phyloP scores from a whole-genome alignment of 2,329 filamentous ascomycete genomes.

The Fonsecaea erecta region DNA sequence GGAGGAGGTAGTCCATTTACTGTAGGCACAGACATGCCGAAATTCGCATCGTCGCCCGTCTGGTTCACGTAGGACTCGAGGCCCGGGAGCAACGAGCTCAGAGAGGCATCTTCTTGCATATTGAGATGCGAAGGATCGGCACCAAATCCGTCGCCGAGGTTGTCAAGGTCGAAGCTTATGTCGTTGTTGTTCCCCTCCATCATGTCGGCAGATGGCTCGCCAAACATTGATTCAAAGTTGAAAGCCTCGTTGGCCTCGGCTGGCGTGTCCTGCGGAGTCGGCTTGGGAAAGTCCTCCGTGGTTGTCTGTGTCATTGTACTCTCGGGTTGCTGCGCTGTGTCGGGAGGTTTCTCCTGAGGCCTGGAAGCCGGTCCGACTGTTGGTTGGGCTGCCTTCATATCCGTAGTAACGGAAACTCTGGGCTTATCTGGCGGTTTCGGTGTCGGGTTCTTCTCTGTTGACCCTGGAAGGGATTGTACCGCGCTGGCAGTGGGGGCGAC shows the following conservation, averaged over 20 bases:
- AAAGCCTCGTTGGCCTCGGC: constrained; percentile 42
- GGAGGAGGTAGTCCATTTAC: constrained; percentile 31
- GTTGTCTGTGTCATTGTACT: constrained; percentile 36
- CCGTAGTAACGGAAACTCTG: constrained; percentile 18
- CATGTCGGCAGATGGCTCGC: constrained; percentile 39
- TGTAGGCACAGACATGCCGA: constrained; percentile 40
- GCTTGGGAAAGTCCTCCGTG: constrained; percentile 32
- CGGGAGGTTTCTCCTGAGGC: constrained; percentile 24
- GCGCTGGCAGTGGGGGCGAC: background rate
- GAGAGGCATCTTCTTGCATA: constrained; percentile 33
- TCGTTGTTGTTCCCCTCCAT: constrained; percentile 34
- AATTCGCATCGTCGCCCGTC: constrained; percentile 34
- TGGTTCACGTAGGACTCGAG: constrained; percentile 43
- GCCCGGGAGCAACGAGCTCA: constrained; percentile 41
- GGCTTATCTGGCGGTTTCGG: constrained; percentile 23
- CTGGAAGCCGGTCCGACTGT: constrained; percentile 15
- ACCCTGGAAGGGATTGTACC: background rate
- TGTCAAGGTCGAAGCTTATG: constrained; percentile 46
- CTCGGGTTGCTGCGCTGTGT: constrained; percentile 17
- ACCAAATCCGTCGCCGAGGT: constrained; percentile 42
- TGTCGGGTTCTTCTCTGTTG: constrained; percentile 20
- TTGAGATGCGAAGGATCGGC: constrained; percentile 47
- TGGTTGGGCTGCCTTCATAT: constrained; percentile 23
- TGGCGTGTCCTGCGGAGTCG: constrained; percentile 39
- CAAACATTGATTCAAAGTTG: constrained; percentile 49